phyloP scores from a whole-genome alignment of 2,329 filamentous ascomycete genomes.

The Alternaria infectoria region DNA sequence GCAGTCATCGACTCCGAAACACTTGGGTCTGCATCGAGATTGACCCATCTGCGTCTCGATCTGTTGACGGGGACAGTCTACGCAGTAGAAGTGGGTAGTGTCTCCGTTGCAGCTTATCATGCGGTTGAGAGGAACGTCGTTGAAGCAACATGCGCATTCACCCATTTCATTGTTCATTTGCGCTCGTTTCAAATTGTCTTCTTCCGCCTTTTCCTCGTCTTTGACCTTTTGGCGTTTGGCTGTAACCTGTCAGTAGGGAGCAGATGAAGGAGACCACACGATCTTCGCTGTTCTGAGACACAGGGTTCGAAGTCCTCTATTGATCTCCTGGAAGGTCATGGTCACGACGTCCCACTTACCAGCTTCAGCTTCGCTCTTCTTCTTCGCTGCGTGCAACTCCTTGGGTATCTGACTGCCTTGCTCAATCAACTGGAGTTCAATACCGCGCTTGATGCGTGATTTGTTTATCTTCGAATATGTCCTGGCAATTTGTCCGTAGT shows the following conservation, averaged over 20 bases:
- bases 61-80: slow-evolving; percentile 66
- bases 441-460: slow-evolving; percentile 26
- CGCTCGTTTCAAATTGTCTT: slow-evolving; percentile 43
- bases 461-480: slow-evolving; percentile 28
- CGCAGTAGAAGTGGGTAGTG: slow-evolving; percentile 71
- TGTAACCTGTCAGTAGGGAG: slow-evolving; percentile 12
- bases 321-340: not conserved
- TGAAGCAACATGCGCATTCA: slow-evolving; percentile 77
- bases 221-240: slow-evolving; percentile 36
- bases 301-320: not conserved
- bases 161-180: slow-evolving; percentile 54
- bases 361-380: slow-evolving; percentile 28
- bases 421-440: slow-evolving; percentile 26
- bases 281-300: not conserved
- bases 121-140: slow-evolving; percentile 68
- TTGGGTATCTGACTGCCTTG: slow-evolving; percentile 37
- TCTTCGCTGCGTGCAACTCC: slow-evolving; percentile 40
- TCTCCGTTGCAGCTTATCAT: slow-evolving; percentile 71
- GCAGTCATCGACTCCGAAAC: slow-evolving; percentile 70
- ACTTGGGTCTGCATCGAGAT: slow-evolving; percentile 70
- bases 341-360: slow-evolving; percentile 13
- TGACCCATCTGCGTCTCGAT: slow-evolving; percentile 73
- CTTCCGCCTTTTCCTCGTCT: slow-evolving; percentile 36
- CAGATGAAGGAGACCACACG: not conserved
- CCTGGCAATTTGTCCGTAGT: slow-evolving; percentile 20